phyloP scores from a whole-genome alignment of 2,329 filamentous ascomycete genomes.

The Whalleya microplaca region DNA sequence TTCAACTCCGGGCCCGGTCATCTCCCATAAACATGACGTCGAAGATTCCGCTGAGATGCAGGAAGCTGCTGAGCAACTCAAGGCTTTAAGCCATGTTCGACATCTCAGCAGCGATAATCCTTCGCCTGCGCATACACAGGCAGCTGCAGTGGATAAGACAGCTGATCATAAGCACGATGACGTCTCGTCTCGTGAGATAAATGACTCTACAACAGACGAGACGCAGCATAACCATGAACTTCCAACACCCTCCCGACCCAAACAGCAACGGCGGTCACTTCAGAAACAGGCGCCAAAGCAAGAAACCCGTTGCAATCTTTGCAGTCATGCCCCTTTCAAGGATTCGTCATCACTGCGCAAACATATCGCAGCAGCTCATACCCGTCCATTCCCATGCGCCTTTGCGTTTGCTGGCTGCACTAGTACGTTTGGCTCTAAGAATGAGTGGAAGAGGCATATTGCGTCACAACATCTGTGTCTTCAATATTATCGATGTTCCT shows the following conservation, averaged over 20 bases:
- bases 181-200: conserved; percentile 44
- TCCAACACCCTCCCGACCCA: conserved; percentile 44
- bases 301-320: conserved; percentile 64
- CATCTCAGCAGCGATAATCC: conserved; percentile 53
- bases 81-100: conserved; percentile 66
- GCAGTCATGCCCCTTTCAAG: conserved; percentile 68
- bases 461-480: conserved; percentile 83
- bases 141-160: conserved; percentile 30
- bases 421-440: conserved; percentile 88
- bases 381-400: conserved; percentile 79
- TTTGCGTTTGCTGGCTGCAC: conserved; percentile 83
- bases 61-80: conserved; percentile 68
- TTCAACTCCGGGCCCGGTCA: conserved; percentile 33
- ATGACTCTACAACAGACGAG: conserved; percentile 47
- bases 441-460: conserved; percentile 97
- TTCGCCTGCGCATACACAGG: conserved; percentile 27
- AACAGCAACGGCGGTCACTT: conserved; percentile 51
- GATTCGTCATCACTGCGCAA: conserved; percentile 68
- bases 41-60: conserved; percentile 73
- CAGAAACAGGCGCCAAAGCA: conserved; percentile 56
- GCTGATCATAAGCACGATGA: conserved; percentile 45
- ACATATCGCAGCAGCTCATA: conserved; percentile 70
- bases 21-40: conserved; percentile 50
- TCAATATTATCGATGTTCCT: conserved; percentile 66
- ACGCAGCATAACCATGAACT: conserved; percentile 39